Base-by-base conservation (phyloP, 2,329 filamentous ascomycete species). In the Didymellaceae sp. region DNA sequence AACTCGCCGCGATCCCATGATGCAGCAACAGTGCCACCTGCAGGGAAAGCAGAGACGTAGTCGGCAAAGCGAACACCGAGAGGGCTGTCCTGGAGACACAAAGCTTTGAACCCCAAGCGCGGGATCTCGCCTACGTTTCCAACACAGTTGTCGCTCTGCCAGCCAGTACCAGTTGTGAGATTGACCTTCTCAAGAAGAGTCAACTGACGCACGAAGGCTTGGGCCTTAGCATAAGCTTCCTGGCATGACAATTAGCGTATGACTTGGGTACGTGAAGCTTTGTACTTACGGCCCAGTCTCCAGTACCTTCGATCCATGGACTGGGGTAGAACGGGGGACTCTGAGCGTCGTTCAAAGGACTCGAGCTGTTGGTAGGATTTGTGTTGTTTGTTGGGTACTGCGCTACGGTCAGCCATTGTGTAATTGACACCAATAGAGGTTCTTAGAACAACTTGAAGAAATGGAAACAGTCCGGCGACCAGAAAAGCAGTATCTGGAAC, bases 171-270 rank as follows among this genome's bases (percentile, higher is more conserved):
- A 0, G 92, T 97, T 2, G 93, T 97, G 58, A 99, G 73, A 73
- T 97, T 97, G 74, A 97, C 91, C 77, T 96, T 97, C 73, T 97
- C 92, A 9, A 86, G 69, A 26, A 96, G 80, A 0, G 91, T 96
- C 74, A 96, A 76, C 69, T 91, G 86, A 8, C 87, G 88, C 35
- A 97, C 91, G 65, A 96, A 93, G 2, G 80, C 83, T 60, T 83
- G 85, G 1, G 92, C 92, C 72, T 88, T 86, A 16, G 75, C 77
- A 62, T 96, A 92, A 30, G 91, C 90, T 6, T 85, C 48, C 48
- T 52, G 14, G 7, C 3, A 10, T n/a, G 7, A n/a, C 5, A 13
- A 10, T 52, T 17, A 52, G 42, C n/a, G n/a, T 41, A 17, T 16
- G 17, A 24, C 8, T 14, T 26, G 14, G 24, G 8, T n/a, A 6